These are phyloP conservation scores for Dipodascus albidus DNA, from an alignment of 805 yeast genomes.

Conservation along the genomic window DNA sequence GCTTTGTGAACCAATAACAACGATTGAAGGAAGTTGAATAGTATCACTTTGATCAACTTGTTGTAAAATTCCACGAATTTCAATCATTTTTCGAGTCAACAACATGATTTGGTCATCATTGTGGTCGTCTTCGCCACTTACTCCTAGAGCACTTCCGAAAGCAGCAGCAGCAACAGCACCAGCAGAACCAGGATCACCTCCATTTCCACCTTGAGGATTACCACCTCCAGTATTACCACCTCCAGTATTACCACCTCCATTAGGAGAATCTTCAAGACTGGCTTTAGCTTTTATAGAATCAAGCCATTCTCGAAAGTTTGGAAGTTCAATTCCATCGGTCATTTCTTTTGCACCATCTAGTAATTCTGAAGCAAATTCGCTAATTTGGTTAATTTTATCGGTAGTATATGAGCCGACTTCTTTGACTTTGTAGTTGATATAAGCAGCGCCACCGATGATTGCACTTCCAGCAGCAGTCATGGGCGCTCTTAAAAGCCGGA, in stretches of 20 bases:
- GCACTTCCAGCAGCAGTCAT: conserved; percentile 82
- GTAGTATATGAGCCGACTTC: conserved; percentile 66
- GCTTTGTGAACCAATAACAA: conserved; percentile 94
- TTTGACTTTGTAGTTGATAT: conserved; percentile 82
- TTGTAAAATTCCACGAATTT: conserved; percentile 69
- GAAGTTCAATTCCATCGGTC: conserved; percentile 28
- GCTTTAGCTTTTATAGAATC: conserved; percentile 2
- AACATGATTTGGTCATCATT: conserved; percentile 65
- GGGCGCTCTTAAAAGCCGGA: conserved; percentile 31
- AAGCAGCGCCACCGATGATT: conserved; percentile 88
- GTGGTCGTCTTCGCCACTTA: conserved; percentile 40
- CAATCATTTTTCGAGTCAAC: conserved; percentile 93
- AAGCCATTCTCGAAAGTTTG: conserved; percentile 13
- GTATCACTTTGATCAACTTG: conserved; percentile 68
- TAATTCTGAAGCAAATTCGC: conserved; percentile 32
- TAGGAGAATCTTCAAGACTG: conserved; percentile 18
- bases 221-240: conserved; percentile 24
- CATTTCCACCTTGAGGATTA: conserved; percentile 26
- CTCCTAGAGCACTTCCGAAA: conserved; percentile 26
- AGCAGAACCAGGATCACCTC: conserved; percentile 36
- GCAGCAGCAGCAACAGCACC: conserved; percentile 49
- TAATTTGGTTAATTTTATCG: conserved; percentile 50
- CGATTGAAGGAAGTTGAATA: conserved; percentile 83
- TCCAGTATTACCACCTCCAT: conserved; percentile 23
- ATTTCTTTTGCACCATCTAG: conserved; percentile 41